A percentile compares a stretch with the other conserved stretches of the same genome.
Conservation (phyloP, 192 early-diverging fungal genomes). For the Piromyces sp. region DNA sequence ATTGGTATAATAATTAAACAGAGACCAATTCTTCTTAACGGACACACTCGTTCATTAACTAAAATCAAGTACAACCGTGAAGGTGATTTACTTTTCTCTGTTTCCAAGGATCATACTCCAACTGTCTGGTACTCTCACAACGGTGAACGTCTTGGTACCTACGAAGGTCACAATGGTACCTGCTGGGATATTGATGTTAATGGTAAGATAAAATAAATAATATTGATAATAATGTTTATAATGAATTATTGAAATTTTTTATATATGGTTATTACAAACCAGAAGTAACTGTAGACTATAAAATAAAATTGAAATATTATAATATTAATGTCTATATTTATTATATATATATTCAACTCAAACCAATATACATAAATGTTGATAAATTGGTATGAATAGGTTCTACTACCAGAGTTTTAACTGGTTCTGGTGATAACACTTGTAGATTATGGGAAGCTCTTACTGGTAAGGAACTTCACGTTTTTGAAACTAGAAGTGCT, state of each 20-base stretch:
- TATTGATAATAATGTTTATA: not conserved
- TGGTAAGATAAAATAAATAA: constrained; percentile 23
- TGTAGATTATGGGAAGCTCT: constrained; percentile 82
- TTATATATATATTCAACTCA: no score
- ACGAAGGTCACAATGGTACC: constrained; percentile 79
- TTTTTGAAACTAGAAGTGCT: constrained; percentile 75
- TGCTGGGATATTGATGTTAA: constrained; percentile 91
- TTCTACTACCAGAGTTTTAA: constrained; percentile 54
- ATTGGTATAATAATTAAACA: constrained; percentile 8
- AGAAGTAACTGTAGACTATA: no score
- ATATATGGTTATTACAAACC: no score
- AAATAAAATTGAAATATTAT: no score
- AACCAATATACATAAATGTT: no score
- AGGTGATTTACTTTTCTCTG: constrained; percentile 91
- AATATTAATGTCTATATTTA: no score
- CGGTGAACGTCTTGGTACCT: constrained; percentile 89
- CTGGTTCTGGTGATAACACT: constrained; percentile 83
- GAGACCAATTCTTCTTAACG: constrained; percentile 90
- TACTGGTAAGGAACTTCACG: constrained; percentile 77
- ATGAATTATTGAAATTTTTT: no score
- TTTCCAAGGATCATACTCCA: constrained; percentile 82
- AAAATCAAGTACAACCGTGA: constrained; percentile 96
- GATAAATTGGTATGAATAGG: no score
- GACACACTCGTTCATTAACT: constrained; percentile 89
- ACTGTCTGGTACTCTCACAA: constrained; percentile 96